Percentiles rank a stretch among this genome's conserved stretches.
These are phyloP conservation scores for Groenewaldozyma tartarivorans DNA, from an alignment of 805 yeast genomes.

Conservation along the genomic window DNA sequence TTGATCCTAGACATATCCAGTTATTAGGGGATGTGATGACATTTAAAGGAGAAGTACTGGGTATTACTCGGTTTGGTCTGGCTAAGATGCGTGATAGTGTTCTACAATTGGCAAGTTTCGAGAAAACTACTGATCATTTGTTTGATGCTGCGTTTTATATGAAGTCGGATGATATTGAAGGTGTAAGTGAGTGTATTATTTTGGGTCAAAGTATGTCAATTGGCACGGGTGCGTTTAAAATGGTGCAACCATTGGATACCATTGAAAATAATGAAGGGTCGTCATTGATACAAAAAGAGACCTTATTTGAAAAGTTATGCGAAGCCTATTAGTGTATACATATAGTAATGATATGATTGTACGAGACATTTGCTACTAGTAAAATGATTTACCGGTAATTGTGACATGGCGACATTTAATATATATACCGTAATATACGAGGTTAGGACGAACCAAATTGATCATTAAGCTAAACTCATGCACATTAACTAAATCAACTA, in stretches of 20 bases:
- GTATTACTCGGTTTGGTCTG: constrained; percentile 95
- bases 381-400: too few species aligned
- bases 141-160: constrained; percentile 97
- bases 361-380: too few species aligned
- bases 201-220: constrained; percentile 95
- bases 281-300: constrained; percentile 10
- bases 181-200: constrained; percentile 95
- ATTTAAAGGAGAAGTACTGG: constrained; percentile 94
- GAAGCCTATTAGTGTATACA: constrained; percentile 1
- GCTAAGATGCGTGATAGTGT: constrained; percentile 99
- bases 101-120: constrained; percentile 91
- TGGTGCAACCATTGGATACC: constrained; percentile 32
- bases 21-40: constrained; percentile 97
- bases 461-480: too few species aligned
- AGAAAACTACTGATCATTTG: constrained; percentile 95
- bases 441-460: too few species aligned
- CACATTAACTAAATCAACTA: too few species aligned
- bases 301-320: constrained; percentile 37
- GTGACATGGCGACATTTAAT: too few species aligned
- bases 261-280: background rate
- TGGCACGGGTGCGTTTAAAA: constrained; percentile 94
- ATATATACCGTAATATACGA: too few species aligned
- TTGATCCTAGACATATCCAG: constrained; percentile 98
- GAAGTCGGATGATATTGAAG: constrained; percentile 93
- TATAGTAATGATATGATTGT: too few species aligned